phyloP scores from a whole-genome alignment of 108 stramenopile species.

The Epithemia pelagica region DNA sequence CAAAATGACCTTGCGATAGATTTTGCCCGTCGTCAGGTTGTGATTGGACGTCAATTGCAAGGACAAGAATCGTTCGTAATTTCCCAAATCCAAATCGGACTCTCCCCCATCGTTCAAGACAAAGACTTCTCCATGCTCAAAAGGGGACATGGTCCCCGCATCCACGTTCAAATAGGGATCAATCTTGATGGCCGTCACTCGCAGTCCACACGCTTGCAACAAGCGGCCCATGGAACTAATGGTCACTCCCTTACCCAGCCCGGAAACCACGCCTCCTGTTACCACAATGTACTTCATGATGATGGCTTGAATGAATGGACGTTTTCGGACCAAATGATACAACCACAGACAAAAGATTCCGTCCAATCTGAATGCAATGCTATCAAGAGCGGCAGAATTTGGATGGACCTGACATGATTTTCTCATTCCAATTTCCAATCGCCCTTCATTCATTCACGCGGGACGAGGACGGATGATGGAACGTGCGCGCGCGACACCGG shows the following conservation, averaged over 20 bases:
- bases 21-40: constrained; percentile 97
- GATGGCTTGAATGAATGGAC: too few species aligned
- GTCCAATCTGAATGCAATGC: too few species aligned
- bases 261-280: constrained; percentile 96
- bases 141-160: constrained; percentile 97
- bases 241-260: constrained; percentile 97
- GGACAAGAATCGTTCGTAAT: constrained; percentile 96
- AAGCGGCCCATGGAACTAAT: constrained; percentile 94
- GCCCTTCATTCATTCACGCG: too few species aligned
- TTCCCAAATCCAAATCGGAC: constrained; percentile 96
- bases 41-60: constrained; percentile 84
- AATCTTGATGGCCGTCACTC: constrained; percentile 96
- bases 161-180: constrained; percentile 98
- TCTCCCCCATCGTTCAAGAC: constrained; percentile 98
- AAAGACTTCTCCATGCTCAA: constrained; percentile 94
- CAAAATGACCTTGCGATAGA: constrained; percentile 91
- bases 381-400: too few species aligned
- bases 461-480: too few species aligned
- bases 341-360: too few species aligned
- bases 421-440: too few species aligned
- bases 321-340: too few species aligned
- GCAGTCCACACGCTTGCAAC: constrained; percentile 85
- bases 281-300: constrained; percentile 89
- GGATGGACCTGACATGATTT: too few species aligned
- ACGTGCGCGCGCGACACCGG: too few species aligned